Conservation (phyloP, 1,284 basidiomycete species). For the Peniophora sp. region DNA sequence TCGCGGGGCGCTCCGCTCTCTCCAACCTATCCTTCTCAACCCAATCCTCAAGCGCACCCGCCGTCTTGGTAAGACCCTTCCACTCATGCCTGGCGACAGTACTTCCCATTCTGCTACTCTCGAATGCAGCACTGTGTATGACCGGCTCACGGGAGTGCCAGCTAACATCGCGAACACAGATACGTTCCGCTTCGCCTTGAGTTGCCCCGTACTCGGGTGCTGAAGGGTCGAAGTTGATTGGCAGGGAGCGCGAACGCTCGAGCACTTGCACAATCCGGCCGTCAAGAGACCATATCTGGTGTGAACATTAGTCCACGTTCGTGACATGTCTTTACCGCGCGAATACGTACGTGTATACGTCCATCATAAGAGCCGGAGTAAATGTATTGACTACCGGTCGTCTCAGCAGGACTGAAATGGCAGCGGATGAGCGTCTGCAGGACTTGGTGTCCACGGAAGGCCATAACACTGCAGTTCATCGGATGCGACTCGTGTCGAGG, state of each 20-base stretch:
- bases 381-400: slow-evolving; percentile 89
- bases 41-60: slow-evolving; percentile 66
- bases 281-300: slow-evolving; percentile 90
- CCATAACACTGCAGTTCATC: slow-evolving; percentile 91
- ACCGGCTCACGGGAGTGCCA: slow-evolving; percentile 86
- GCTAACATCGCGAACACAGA: slow-evolving; percentile 87
- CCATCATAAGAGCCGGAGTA: slow-evolving; percentile 90
- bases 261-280: slow-evolving; percentile 79
- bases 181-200: slow-evolving; percentile 20
- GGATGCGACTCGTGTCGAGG: slow-evolving; percentile 64
- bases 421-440: slow-evolving; percentile 90
- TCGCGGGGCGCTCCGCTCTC: slow-evolving; percentile 14
- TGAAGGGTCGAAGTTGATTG: slow-evolving; percentile 63
- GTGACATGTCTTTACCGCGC: background rate
- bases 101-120: slow-evolving; percentile 54
- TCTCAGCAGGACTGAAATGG: slow-evolving; percentile 89
- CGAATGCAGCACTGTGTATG: slow-evolving; percentile 89
- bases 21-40: slow-evolving; percentile 45
- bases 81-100: slow-evolving; percentile 87
- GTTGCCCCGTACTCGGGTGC: slow-evolving; percentile 35
- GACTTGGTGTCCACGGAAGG: slow-evolving; percentile 90
- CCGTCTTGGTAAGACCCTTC: slow-evolving; percentile 80
- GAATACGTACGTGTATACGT: slow-evolving; percentile 60
- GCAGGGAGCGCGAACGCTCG: slow-evolving; percentile 71
- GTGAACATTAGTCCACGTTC: slow-evolving; percentile 4